A percentile compares a stretch with the other conserved stretches of the same genome.
Evolutionary conservation across 208 protist species (phyloP).

Genomic region (Crithidia brevicula): DNA sequence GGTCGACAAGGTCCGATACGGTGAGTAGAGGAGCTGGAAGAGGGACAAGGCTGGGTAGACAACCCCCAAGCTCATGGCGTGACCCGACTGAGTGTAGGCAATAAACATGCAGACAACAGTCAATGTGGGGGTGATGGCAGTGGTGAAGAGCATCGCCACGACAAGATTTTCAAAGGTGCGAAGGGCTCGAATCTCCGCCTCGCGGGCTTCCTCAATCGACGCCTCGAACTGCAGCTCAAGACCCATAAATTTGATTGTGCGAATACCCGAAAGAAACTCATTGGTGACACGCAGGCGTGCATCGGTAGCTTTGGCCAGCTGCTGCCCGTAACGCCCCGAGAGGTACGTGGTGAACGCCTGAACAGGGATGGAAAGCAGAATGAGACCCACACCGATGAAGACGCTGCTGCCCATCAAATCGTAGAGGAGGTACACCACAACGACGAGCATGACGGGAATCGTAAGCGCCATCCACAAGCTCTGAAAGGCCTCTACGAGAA

Average conservation of each 20-base stretch:
- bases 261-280: conserved; percentile 92
- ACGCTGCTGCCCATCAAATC: conserved; percentile 59
- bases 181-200: not conserved
- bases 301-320: conserved; percentile 66
- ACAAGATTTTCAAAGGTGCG: not conserved
- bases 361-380: conserved; percentile 74
- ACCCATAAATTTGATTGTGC: conserved; percentile 93
- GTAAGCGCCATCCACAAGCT: conserved; percentile 30
- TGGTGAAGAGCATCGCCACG: not conserved
- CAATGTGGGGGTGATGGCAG: not conserved
- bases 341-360: conserved; percentile 54
- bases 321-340: conserved; percentile 17
- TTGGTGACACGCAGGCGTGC: conserved; percentile 88
- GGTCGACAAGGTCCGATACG: not conserved
- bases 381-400: conserved; percentile 69
- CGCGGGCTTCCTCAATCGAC: not conserved
- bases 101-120: not conserved
- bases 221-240: conserved; percentile 66
- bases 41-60: not conserved
- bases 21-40: not conserved
- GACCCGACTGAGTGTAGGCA: not conserved
- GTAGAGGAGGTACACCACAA: conserved; percentile 66
- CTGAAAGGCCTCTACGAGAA: not conserved
- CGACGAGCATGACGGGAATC: conserved; percentile 52
- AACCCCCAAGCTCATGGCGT: not conserved